Conservation (phyloP, 768 basidiomycete species). For the Thelephora aurantiotincta region DNA sequence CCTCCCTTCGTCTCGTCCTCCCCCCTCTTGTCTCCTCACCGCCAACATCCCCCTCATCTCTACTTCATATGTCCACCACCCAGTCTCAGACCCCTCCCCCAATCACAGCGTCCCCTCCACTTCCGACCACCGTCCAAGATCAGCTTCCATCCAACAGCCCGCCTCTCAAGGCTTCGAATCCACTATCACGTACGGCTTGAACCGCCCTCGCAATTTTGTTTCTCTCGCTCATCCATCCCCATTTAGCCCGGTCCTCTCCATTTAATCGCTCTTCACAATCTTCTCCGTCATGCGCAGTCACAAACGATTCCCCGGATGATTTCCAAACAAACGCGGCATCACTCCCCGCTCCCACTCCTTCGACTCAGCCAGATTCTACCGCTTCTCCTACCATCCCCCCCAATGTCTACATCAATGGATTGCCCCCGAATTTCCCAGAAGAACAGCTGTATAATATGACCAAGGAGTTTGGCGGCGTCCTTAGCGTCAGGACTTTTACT, state of each 20-base stretch:
- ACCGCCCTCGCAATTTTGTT: background rate
- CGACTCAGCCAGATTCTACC: background rate
- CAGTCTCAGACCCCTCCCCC: background rate
- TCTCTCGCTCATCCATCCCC: background rate
- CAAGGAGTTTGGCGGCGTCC: conserved; percentile 54
- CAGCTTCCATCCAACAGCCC: background rate
- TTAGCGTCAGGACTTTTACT: conserved; percentile 76
- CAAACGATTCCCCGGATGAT: too few relatives aligned
- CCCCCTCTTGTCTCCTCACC: background rate
- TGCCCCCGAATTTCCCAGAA: conserved; percentile 73
- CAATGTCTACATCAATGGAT: conserved; percentile 81
- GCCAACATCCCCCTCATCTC: background rate
- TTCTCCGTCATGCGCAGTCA: too few relatives aligned
- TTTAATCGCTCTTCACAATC: background rate
- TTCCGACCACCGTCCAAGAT: background rate
- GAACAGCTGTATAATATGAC: conserved; percentile 64
- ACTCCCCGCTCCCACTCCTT: background rate
- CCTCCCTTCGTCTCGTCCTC: background rate
- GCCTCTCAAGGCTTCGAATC: background rate
- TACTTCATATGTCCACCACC: background rate
- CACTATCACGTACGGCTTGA: background rate
- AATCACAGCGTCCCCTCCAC: background rate
- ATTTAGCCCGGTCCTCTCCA: background rate
- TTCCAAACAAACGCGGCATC: too few relatives aligned
- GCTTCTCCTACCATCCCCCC: conserved; percentile 27